Evolutionary conservation across 208 protist species (phyloP).

Genomic region (Acanthamoeba castellanii): DNA sequence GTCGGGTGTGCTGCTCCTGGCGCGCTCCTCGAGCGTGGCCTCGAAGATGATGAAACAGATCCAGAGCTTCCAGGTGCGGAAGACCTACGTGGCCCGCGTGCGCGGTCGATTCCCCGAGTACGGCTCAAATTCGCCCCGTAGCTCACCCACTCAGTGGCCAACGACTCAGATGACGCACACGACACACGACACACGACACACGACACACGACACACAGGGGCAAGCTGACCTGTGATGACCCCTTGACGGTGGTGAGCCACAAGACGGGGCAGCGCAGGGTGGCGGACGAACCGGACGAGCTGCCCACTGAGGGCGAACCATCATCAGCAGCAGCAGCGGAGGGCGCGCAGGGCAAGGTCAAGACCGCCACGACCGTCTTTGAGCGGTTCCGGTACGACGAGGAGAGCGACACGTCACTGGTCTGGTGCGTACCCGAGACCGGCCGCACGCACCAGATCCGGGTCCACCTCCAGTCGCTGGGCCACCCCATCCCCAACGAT

Average conservation of each 20-base stretch:
- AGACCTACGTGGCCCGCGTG: conserved; percentile 82
- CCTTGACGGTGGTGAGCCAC: conserved; percentile 74
- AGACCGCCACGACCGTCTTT: conserved; percentile 6
- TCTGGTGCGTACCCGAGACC: conserved; percentile 80
- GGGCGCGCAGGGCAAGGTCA: not conserved
- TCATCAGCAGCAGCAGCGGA: not conserved
- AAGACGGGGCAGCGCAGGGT: conserved; percentile 67
- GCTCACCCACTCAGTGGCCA: not conserved
- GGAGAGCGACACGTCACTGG: conserved; percentile 76
- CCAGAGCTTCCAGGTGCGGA: conserved; percentile 61
- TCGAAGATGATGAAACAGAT: conserved; percentile 69
- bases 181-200: no score
- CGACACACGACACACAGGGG: not conserved
- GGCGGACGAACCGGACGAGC: not conserved
- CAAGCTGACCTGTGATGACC: conserved; percentile 59
- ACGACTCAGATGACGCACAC: no score
- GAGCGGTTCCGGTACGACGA: conserved; percentile 62
- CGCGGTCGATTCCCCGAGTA: conserved; percentile 79
- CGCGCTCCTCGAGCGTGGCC: conserved; percentile 42
- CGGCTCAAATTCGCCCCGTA: not conserved
- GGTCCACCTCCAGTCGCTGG: conserved; percentile 85
- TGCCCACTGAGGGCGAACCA: not conserved
- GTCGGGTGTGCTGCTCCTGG: conserved; percentile 86
- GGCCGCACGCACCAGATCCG: conserved; percentile 89
- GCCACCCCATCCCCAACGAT: conserved; percentile 87